These are phyloP conservation scores for Coemansia sp. DNA, from an alignment of 192 early-diverging fungal genomes.

Conservation along the genomic window DNA sequence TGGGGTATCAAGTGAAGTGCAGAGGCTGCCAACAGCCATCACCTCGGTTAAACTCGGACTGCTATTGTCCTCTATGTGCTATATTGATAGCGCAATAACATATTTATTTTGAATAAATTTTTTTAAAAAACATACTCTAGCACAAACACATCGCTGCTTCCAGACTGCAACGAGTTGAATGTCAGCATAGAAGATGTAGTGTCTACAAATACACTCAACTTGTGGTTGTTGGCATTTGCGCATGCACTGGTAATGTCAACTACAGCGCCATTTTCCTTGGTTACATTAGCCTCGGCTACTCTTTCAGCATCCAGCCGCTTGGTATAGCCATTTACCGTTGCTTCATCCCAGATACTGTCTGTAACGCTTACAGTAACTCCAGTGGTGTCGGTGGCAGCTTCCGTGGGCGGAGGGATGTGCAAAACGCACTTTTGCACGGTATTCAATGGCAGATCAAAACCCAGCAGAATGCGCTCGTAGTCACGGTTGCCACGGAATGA, in stretches of 20 bases:
- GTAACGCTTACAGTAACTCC: constrained; percentile 28
- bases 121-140: constrained; percentile 7
- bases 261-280: neutral
- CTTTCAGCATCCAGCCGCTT: constrained; percentile 24
- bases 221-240: constrained; percentile 14
- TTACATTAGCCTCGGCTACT: constrained; percentile 20
- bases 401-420: constrained; percentile 21
- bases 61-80: too few relatives aligned
- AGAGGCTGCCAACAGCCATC: too few relatives aligned
- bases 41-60: too few relatives aligned
- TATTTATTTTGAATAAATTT: too few relatives aligned
- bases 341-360: constrained; percentile 45
- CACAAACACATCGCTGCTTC: constrained; percentile 26
- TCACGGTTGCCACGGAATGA: constrained; percentile 51
- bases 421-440: constrained; percentile 24
- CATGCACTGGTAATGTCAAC: constrained; percentile 40
- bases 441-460: constrained; percentile 41
- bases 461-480: constrained; percentile 38
- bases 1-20: too few relatives aligned
- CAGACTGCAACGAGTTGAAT: constrained; percentile 48
- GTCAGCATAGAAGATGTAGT: constrained; percentile 18
- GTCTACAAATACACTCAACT: constrained; percentile 46
- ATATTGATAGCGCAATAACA: too few relatives aligned
- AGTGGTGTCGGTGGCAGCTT: constrained; percentile 10
- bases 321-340: constrained; percentile 31